Base-by-base conservation (phyloP, 352 stramenopile species). In the Globisporangium abappressorium region DNA sequence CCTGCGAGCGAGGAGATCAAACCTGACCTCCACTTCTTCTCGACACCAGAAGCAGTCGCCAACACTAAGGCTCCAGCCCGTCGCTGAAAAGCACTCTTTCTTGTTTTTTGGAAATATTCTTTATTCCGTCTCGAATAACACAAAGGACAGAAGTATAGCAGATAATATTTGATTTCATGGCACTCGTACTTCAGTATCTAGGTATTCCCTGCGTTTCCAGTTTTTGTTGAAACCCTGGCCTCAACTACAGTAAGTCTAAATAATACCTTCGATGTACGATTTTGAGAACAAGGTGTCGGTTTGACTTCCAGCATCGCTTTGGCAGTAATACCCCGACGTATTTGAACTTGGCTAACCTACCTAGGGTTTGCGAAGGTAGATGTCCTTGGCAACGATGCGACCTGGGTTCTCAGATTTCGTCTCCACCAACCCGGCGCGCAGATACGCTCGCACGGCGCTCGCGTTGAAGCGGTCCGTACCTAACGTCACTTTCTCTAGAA, bases 381-480 rank as follows among this genome's bases (percentile, higher is more conserved):
- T 9, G 24, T 56, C 26, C 41, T 55, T 55, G 18, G 22, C 11
- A 6, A 55, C 20, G 12, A 53, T 5, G 22, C 15, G 36, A 14
- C 58, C 58, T 41, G 38, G 24, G 14, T 53, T 56, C 46, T 30
- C 22, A 8, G 41, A 56, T 26, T 28, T 22, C 3, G 41, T 64
- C 46, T 56, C 58, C 38, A 56, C 41, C 58, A 64, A 56, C 38
- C 41, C 15, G 4, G 38, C 58, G 15, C 28, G 11, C 4, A 55
- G 24, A 24, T 64, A 64, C 38, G 41, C 58, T 12, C 58, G 58
- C 58, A 56, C 38, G 14, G 58, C 58, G 26, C 28, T 56, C 7
- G 41, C 14, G 6, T 64, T 64, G 26, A 64, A 56, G 15, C 38
- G 14, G 28, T 64, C 41, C 1, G 58, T 64, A 18, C 24, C 58